phyloP scores from a whole-genome alignment of 805 yeast genomes.

The Ogataea polymorpha region DNA sequence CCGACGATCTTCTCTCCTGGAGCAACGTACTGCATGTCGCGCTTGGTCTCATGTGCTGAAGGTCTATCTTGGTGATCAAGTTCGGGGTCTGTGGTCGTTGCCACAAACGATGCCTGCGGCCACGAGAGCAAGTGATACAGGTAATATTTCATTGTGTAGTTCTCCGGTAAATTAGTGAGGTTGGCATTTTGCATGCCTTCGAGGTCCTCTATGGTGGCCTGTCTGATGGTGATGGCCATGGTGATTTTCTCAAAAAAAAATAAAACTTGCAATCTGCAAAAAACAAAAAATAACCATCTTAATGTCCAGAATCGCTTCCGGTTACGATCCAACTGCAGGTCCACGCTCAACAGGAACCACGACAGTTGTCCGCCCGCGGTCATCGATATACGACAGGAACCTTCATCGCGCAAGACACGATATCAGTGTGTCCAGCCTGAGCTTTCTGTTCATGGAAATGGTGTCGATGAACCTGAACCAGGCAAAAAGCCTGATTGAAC shows the following conservation, averaged over 20 bases:
- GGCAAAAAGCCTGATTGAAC: constrained; percentile 65
- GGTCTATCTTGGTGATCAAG: constrained; percentile 24
- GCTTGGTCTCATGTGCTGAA: constrained; percentile 18
- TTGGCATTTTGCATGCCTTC: constrained; percentile 97
- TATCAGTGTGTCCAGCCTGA: constrained; percentile 62
- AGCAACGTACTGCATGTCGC: constrained; percentile 49
- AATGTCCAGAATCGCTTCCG: constrained; percentile 22
- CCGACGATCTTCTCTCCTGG: constrained; percentile 87
- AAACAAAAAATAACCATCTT: neutral
- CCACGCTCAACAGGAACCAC: constrained; percentile 27
- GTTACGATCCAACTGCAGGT: constrained; percentile 31
- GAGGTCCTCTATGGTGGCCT: constrained; percentile 80
- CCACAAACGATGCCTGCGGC: constrained; percentile 98
- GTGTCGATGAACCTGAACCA: constrained; percentile 61
- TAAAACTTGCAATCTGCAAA: neutral
- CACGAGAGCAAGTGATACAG: constrained; percentile 91
- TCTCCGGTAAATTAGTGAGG: constrained; percentile 88
- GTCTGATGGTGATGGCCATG: constrained; percentile 86
- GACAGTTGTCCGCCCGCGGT: constrained; percentile 7
- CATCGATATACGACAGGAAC: constrained; percentile 64
- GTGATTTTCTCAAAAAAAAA: constrained; percentile 2
- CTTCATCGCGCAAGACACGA: constrained; percentile 63
- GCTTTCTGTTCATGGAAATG: constrained; percentile 68
- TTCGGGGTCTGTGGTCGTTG: constrained; percentile 67
- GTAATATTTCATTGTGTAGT: constrained; percentile 88